Evolutionary conservation across 306 rosid species (phyloP).

Genomic region (Leucaena leucocephala): DNA sequence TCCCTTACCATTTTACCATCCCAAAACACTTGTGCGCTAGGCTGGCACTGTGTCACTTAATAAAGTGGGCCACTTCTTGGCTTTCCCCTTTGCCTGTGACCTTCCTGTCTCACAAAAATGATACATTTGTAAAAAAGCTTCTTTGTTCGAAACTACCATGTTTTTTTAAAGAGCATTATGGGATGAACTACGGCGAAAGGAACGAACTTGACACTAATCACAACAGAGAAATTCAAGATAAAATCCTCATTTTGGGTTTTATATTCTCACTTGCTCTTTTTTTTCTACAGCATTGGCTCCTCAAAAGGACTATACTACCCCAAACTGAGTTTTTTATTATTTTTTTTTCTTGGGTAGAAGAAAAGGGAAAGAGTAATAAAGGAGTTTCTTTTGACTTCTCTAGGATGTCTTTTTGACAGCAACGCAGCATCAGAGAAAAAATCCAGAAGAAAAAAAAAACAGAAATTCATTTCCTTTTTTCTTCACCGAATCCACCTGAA

Average conservation of each 20-base stretch:
- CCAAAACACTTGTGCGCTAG: slow-evolving; percentile 59
- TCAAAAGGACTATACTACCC: slow-evolving; percentile 28
- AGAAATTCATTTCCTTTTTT: slow-evolving; percentile 47
- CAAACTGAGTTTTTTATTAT: slow-evolving; percentile 15
- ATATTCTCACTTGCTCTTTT: slow-evolving; percentile 42
- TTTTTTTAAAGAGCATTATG: background rate
- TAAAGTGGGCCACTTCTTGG: slow-evolving; percentile 38
- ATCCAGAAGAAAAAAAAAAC: slow-evolving; percentile 3
- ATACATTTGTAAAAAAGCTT: background rate
- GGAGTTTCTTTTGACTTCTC: slow-evolving; percentile 41
- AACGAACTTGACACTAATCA: slow-evolving; percentile 21
- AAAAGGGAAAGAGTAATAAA: slow-evolving; percentile 23
- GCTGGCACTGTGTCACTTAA: slow-evolving; percentile 63
- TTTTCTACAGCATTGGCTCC: slow-evolving; percentile 42
- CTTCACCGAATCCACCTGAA: slow-evolving; percentile 54
- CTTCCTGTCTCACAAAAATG: slow-evolving; percentile 6
- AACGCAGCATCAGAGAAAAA: slow-evolving; percentile 37
- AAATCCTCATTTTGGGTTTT: slow-evolving; percentile 41
- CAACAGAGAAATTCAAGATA: slow-evolving; percentile 37
- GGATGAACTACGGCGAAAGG: background rate
- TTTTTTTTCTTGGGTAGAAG: background rate
- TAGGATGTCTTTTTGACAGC: slow-evolving; percentile 27
- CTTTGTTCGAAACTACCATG: background rate
- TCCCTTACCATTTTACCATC: slow-evolving; percentile 46
- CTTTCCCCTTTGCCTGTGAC: too few relatives aligned